Base-by-base conservation (phyloP, 2,329 filamentous ascomycete genomes). In the Sporothrix pallida region DNA sequence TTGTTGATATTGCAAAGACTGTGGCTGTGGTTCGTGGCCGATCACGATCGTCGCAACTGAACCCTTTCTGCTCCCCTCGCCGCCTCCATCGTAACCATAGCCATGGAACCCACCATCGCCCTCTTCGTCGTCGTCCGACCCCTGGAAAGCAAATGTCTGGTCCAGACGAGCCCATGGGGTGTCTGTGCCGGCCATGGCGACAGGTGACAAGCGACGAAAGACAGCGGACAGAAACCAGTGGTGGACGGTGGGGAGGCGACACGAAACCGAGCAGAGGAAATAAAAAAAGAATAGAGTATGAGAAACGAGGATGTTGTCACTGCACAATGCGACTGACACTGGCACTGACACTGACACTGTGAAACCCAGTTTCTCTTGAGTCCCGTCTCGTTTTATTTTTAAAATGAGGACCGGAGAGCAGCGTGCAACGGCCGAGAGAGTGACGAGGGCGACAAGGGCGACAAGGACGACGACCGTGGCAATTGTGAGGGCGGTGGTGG, bases 81-180 rank as follows among this genome's bases (percentile, higher is more conserved):
- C 67, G 46, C 44, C 65, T 15, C 23, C 62, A n/a, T 48, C 42
- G n/a, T 63, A 44, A 31, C n/a, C 62, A 50, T 26, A 68, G 20
- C 15, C 63, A 50, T 68, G 20, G 23, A 52, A n/a, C 23, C 26
- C 65, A 23, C 46, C 65, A 68, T 65, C 26, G 20, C 9, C 62
- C 17, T 54, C 72, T n/a, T 67, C 65, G 26, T 63, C 67, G 42
- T 70, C 72, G 58, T 73, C 68, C 56, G 72, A 62, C 56, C 15
- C 56, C 56, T 69, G 58, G 60, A 73, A 73, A 48, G 69, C 58
- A 52, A 74, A 74, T n/a, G 69, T 65, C 73, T 72, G 69, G 73
- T 74, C 70, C 52, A 74, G 73, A 46, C 70, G 73, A 23, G 73
- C 69, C 72, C 73, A 74, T 48, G 70, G 73, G 46, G 37, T 50